Percentiles rank a stretch among this genome's conserved stretches.
Conservation (phyloP, 164 flowering plant genomes). For the Liquidambar formosana region DNA sequence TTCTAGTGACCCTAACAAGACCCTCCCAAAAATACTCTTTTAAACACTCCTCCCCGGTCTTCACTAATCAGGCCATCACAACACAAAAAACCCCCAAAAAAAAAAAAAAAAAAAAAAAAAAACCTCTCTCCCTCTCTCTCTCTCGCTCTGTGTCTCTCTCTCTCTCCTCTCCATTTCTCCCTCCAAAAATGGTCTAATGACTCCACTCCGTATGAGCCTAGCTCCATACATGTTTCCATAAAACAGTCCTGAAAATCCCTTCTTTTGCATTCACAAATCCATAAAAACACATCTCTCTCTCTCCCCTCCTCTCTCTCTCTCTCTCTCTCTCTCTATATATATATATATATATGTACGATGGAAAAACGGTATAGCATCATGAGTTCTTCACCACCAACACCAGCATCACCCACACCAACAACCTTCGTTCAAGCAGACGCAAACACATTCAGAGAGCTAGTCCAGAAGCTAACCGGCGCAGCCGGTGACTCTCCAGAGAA, state of each 20-base stretch:
- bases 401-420: conserved; percentile 15
- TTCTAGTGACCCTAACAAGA: not conserved
- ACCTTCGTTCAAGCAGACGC: conserved; percentile 61
- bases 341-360: conserved; percentile 3
- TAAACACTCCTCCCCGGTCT: not conserved
- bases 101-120: too few species aligned
- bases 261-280: not conserved
- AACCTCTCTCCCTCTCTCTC: not conserved
- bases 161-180: not conserved
- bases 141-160: conserved; percentile 25
- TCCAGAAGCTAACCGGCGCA: conserved; percentile 54
- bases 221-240: too few species aligned
- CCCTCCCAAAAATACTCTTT: not conserved
- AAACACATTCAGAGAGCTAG: conserved; percentile 42
- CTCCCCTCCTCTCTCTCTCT: not conserved
- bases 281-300: not conserved
- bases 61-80: too few species aligned
- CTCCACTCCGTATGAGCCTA: too few species aligned
- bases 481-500: conserved; percentile 23
- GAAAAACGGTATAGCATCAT: conserved; percentile 7
- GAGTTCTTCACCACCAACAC: not conserved
- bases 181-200: conserved; percentile 12
- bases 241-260: not conserved
- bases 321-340: not conserved
- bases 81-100: too few species aligned